These are phyloP conservation scores for Cystofilobasidium ferigula DNA, from an alignment of 768 basidiomycete genomes.

Conservation along the genomic window DNA sequence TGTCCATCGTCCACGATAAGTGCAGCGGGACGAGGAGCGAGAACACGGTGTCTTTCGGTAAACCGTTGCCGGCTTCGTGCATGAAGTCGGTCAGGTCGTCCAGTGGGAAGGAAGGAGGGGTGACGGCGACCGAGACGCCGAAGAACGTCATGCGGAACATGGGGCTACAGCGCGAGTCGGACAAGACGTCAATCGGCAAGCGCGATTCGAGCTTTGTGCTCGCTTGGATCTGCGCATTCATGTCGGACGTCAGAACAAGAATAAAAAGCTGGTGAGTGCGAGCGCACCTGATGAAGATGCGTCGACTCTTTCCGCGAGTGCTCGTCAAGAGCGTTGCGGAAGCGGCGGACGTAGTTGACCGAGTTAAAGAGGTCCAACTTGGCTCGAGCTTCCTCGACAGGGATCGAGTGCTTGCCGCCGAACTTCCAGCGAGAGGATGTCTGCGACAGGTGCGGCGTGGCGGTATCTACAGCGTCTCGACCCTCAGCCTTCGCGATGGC, in stretches of 20 bases:
- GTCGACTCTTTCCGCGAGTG: slow-evolving; percentile 48
- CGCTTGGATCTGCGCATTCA: neutral
- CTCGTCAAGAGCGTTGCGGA: slow-evolving; percentile 44
- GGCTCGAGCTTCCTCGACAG: slow-evolving; percentile 58
- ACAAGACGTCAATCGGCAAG: slow-evolving; percentile 40
- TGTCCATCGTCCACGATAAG: slow-evolving; percentile 54
- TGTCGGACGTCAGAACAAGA: neutral
- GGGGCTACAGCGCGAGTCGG: slow-evolving; percentile 45
- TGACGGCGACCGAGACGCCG: slow-evolving; percentile 50
- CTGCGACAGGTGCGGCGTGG: slow-evolving; percentile 25
- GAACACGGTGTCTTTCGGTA: slow-evolving; percentile 61
- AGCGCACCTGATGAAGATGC: neutral
- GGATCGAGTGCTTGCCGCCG: slow-evolving; percentile 52
- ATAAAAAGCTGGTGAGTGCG: neutral
- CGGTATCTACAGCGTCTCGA: slow-evolving; percentile 34
- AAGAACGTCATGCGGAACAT: slow-evolving; percentile 58
- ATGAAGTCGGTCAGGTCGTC: slow-evolving; percentile 50
- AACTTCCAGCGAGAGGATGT: slow-evolving; percentile 50
- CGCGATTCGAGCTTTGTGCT: slow-evolving; percentile 10
- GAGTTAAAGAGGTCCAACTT: slow-evolving; percentile 61
- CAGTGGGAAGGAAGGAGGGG: slow-evolving; percentile 49
- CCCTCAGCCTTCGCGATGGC: slow-evolving; percentile 43
- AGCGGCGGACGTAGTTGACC: slow-evolving; percentile 57
- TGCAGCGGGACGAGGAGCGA: slow-evolving; percentile 75
- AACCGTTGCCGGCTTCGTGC: slow-evolving; percentile 52